Base-by-base conservation (phyloP, 2,329 filamentous ascomycete species). In the Verticillium albo-atrum region DNA sequence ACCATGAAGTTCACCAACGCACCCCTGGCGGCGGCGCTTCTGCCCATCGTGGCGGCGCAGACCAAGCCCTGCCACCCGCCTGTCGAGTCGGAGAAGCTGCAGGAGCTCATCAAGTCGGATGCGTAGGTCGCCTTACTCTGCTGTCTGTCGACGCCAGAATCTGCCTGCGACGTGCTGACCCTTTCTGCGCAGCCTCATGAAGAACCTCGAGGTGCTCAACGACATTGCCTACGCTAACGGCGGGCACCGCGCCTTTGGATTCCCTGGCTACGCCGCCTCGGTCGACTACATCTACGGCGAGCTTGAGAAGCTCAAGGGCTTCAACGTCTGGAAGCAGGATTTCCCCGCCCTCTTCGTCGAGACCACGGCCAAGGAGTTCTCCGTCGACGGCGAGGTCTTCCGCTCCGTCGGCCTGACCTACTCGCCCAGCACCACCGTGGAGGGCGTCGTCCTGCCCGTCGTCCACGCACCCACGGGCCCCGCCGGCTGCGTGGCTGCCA, bases 61-160 rank as follows among this genome's bases (percentile, higher is more conserved):
- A 42, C 37, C 26, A 51, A 51, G 27, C 37, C 47, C 55, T 57
- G 55, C 42, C 26, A 42, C 23, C 63, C 63, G 50, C 61, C 60
- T 27, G 62, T 70, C 56, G 61, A 67, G 53, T 81, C 71, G 57
- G 72, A 67, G 64, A 70, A 74, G 62, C 62, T 79, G 32, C 76
- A 77, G 61, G 70, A 70, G 53, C 68, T 71, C 53, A 72, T 79
- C 57, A 76, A 71, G 2, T 71, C 71, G 6, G 68, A 74, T 32
- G 70, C 68, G 74, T 75, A 68, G 4, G 55, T 30, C 3, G 23
- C 25, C 25, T n/a, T 6, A 7, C 25, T 7, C 5, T 10, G 4
- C 47, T 51, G 5, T 10, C 47, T 25, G 4, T 30, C 51, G 10
- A 10, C 9, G 23, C 15, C 2, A 17, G 10, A 12, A 15, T 30